Conservation (phyloP, 441 rosid species). For the Populus hybrid region DNA sequence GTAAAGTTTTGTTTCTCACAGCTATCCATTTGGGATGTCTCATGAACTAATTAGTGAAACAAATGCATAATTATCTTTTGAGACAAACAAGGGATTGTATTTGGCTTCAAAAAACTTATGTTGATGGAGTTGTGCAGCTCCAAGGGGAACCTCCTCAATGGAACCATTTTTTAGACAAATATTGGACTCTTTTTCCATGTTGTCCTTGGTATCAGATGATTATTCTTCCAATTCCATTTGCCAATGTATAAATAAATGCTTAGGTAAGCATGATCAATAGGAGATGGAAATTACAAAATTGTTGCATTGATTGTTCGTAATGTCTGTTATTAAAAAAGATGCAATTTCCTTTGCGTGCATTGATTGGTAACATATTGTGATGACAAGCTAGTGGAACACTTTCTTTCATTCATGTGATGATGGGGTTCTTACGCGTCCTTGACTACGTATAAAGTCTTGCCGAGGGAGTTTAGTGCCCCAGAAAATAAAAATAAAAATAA, state of each 20-base stretch:
- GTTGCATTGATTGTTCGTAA: neutral
- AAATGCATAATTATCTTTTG: neutral
- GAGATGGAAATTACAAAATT: neutral
- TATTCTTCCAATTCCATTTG: neutral
- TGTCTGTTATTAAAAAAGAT: too few relatives aligned
- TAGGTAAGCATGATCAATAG: neutral
- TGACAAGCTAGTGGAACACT: too few relatives aligned
- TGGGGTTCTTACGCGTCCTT: neutral
- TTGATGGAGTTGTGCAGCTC: neutral
- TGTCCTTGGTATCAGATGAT: neutral
- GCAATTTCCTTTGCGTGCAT: too few relatives aligned
- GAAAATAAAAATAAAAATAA: too few relatives aligned
- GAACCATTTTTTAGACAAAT: neutral
- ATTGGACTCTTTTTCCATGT: neutral
- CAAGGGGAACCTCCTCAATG: neutral
- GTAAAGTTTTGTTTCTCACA: conserved; percentile 3
- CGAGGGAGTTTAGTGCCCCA: neutral
- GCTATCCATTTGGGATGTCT: neutral
- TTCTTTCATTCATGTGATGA: neutral
- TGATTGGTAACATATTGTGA: too few relatives aligned
- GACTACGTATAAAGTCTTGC: neutral
- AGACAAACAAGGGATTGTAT: neutral
- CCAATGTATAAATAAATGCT: neutral
- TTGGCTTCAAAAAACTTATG: neutral
- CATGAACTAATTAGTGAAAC: neutral